phyloP scores from a whole-genome alignment of 179 eudicot species.

The Vitellaria paradoxa region DNA sequence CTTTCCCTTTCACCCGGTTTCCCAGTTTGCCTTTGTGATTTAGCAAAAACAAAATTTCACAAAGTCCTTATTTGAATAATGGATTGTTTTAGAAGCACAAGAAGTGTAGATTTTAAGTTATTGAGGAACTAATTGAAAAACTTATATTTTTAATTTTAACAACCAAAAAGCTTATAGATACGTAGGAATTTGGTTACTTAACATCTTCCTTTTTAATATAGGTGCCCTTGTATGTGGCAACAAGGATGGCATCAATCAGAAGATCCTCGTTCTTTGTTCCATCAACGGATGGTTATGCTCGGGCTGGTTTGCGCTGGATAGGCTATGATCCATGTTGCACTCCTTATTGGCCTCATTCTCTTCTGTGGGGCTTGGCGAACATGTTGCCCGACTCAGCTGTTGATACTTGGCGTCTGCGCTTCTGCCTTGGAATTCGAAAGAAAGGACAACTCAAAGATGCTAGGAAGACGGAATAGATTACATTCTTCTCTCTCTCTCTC shows the following conservation, averaged over 20 bases:
- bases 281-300: slow-evolving; percentile 73
- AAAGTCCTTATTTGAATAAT: background rate
- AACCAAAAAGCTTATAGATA: background rate
- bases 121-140: too few species aligned
- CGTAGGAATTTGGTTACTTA: background rate
- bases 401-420: slow-evolving; percentile 72
- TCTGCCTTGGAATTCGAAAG: slow-evolving; percentile 70
- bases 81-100: background rate
- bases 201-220: slow-evolving; percentile 16
- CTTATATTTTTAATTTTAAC: background rate
- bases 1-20: background rate
- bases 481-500: background rate
- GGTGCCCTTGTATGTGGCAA: slow-evolving; percentile 91
- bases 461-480: slow-evolving; percentile 61
- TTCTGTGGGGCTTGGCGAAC: slow-evolving; percentile 61
- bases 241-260: slow-evolving; percentile 86
- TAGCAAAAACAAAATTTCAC: background rate
- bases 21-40: background rate
- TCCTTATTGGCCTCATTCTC: slow-evolving; percentile 93
- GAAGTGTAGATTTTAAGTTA: background rate
- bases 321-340: slow-evolving; percentile 90
- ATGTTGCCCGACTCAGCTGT: slow-evolving; percentile 60
- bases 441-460: slow-evolving; percentile 82
- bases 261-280: slow-evolving; percentile 86
- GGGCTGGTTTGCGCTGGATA: slow-evolving; percentile 68